These are phyloP conservation scores for Bertia moriformis DNA, from an alignment of 2,329 filamentous ascomycete species.

Conservation along the genomic window DNA sequence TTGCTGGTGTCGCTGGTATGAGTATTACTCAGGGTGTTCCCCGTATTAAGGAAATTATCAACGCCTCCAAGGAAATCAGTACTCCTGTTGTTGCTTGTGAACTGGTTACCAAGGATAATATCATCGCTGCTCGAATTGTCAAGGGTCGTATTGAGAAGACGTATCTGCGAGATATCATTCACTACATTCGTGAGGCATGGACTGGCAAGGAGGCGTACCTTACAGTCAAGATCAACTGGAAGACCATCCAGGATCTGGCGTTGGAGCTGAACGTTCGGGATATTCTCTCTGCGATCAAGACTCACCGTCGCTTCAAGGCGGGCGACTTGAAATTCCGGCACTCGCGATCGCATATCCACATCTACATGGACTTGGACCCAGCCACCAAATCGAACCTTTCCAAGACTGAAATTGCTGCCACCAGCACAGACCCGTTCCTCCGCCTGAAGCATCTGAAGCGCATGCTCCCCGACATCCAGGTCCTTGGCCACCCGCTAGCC, in stretches of 20 bases:
- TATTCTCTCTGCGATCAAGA: constrained; percentile 63
- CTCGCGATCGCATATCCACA: constrained; percentile 60
- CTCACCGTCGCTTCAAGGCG: constrained; percentile 71
- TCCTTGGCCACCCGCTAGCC: constrained; percentile 79
- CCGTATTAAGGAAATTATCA: constrained; percentile 99
- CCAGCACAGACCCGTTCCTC: constrained; percentile 52
- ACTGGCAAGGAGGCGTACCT: constrained; percentile 62
- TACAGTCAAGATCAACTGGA: constrained; percentile 66
- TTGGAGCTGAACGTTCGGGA: constrained; percentile 63
- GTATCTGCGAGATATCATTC: constrained; percentile 66
- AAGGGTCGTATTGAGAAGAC: constrained; percentile 94
- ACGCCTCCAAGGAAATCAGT: constrained; percentile 83
- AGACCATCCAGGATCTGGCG: constrained; percentile 66
- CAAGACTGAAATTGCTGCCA: constrained; percentile 30
- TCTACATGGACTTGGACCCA: constrained; percentile 28
- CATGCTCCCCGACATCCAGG: constrained; percentile 65
- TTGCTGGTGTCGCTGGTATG: constrained; percentile 98
- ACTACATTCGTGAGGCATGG: constrained; percentile 79
- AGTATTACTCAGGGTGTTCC: constrained; percentile 98
- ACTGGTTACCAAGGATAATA: constrained; percentile 59
- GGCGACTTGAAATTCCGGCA: constrained; percentile 42
- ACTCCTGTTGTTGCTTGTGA: constrained; percentile 87
- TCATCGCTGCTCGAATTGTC: constrained; percentile 74
- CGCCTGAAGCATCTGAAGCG: constrained; percentile 77
- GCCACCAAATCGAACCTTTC: constrained; percentile 28